phyloP scores from a whole-genome alignment of 73 alveolate genomes.

The Paramecium octaurelia region DNA sequence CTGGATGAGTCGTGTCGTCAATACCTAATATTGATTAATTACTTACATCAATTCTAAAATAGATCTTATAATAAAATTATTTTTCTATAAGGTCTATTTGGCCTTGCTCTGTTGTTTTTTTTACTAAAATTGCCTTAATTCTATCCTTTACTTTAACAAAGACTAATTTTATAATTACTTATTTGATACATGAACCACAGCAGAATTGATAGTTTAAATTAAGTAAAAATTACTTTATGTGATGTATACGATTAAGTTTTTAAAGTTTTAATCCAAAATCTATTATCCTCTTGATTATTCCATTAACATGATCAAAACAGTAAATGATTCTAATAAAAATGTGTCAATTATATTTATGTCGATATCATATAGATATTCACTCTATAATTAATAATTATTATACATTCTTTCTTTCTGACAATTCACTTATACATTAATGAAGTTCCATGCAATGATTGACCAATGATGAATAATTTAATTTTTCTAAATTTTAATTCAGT shows the following conservation, averaged over 20 bases:
- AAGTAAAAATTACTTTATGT: background rate
- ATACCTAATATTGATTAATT: conserved; percentile 26
- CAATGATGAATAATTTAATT: background rate
- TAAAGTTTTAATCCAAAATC: background rate
- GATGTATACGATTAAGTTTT: background rate
- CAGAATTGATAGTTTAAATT: background rate
- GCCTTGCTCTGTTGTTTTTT: background rate
- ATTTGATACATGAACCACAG: background rate
- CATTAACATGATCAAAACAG: background rate
- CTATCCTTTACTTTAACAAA: conserved; percentile 1
- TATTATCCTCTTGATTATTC: background rate
- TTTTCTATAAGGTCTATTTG: background rate
- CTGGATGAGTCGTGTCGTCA: conserved; percentile 48
- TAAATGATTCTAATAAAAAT: background rate
- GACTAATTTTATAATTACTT: background rate
- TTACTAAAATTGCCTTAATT: background rate
- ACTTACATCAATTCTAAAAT: conserved; percentile 44
- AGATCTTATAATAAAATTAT: conserved; percentile 32
- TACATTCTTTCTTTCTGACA: conserved; percentile 1
- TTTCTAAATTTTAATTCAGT: background rate
- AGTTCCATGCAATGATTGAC: background rate
- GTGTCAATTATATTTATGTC: background rate
- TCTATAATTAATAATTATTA: background rate
- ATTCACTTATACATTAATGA: background rate
- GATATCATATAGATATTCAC: conserved; percentile 8